These are phyloP conservation scores for Chrysochromulina parva DNA, from an alignment of 78 protist genomes.

Conservation along the genomic window DNA sequence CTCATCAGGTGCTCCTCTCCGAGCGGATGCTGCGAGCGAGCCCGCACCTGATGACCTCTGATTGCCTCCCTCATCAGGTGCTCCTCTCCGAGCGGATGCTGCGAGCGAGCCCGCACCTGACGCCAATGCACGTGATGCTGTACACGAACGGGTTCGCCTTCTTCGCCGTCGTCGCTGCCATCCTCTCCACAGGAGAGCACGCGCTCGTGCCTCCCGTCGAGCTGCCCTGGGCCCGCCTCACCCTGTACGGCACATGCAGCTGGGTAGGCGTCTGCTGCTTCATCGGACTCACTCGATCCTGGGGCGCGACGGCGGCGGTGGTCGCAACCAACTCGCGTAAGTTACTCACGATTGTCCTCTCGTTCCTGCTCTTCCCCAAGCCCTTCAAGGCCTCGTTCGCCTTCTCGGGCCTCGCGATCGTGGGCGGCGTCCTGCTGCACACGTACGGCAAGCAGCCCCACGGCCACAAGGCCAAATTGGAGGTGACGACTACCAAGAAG, in stretches of 20 bases:
- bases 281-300: neutral
- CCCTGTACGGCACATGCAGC: neutral
- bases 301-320: neutral
- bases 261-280: neutral
- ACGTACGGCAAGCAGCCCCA: too few relatives aligned
- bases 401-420: neutral
- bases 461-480: too few relatives aligned
- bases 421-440: neutral
- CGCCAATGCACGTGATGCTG: neutral
- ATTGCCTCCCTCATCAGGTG: neutral
- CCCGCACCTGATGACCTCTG: too few relatives aligned
- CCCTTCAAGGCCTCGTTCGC: neutral
- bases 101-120: neutral
- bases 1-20: too few relatives aligned
- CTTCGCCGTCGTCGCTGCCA: neutral
- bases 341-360: neutral
- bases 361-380: neutral
- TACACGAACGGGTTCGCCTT: neutral
- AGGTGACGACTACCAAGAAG: too few relatives aligned
- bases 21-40: too few relatives aligned
- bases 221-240: neutral
- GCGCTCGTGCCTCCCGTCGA: neutral
- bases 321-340: neutral
- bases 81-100: neutral
- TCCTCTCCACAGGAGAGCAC: neutral